Evolutionary conservation across 148 eudicot genomes (phyloP), one percentile per base, ranked within the genome.

Genomic region (Mesembryanthemum crystallinum): DNA sequence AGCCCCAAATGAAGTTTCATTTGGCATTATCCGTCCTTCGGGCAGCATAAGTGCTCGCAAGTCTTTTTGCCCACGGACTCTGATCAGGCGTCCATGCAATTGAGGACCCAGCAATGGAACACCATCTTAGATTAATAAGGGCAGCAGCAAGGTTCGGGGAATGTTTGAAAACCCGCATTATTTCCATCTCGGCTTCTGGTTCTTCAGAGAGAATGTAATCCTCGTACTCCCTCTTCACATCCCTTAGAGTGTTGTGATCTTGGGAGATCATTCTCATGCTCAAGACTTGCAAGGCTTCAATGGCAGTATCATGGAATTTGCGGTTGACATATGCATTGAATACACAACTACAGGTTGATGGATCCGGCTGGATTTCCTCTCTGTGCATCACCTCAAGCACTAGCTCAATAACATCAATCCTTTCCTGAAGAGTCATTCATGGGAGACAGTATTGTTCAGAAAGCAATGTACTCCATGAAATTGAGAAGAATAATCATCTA

Each of bases 211-310:
- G 71, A 47, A 92, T 79, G 72, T 81, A 79, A 72, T 77, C 80
- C 80, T 88, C 92, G 5, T 79, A 86, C 52, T 81, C 74, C 18
- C 42, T 69, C 62, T 80, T 89, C 51, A 70, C 71, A 61, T 83
- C 82, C 71, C 85, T 74, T n/a, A 83, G 87, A 68, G 67, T 54
- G 29, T 72, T 20, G 8, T 84, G 79, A 25, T 89, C 87, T 76
- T 66, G 81, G 43, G 93, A 87, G 57, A 94, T 88, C 98, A 94
- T 94, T 76, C 92, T 82, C 87, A 90, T 62, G 73, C 97, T 88
- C 73, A 92, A 79, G 71, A 94, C 97, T 74, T 88, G 91, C 80
- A 94, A 82, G 28, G 98, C 95, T 86, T 94, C 98, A 63, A 88
- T 20, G 24, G 96, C 95, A 30, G 96, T 94, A 80, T 71, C 84